These are phyloP conservation scores for Macrocybe gigantea DNA, from an alignment of 768 basidiomycete genomes.

Conservation along the genomic window DNA sequence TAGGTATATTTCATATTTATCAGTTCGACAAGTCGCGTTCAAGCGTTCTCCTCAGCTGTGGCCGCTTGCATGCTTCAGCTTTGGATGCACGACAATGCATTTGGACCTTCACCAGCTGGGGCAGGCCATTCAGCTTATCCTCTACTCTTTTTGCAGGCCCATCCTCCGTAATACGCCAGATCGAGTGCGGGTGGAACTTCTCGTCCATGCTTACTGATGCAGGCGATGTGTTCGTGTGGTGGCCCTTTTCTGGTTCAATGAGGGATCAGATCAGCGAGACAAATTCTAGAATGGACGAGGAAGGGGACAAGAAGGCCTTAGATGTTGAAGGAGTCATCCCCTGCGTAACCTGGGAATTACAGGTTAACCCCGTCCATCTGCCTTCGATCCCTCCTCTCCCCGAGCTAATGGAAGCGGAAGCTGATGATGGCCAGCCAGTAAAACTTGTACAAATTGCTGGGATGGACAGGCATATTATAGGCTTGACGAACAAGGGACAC, in stretches of 20 bases:
- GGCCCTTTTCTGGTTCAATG: slow-evolving; percentile 51
- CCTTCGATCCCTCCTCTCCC: slow-evolving; percentile 62
- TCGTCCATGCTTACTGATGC: slow-evolving; percentile 66
- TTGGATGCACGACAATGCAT: slow-evolving; percentile 55
- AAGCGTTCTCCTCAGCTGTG: slow-evolving; percentile 47
- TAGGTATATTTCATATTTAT: slow-evolving; percentile 39
- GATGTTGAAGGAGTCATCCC: slow-evolving; percentile 40
- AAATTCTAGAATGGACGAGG: slow-evolving; percentile 40
- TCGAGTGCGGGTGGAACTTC: slow-evolving; percentile 80
- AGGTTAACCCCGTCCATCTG: slow-evolving; percentile 47
- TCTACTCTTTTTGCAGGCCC: slow-evolving; percentile 42
- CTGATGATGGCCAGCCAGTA: slow-evolving; percentile 19
- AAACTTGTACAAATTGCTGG: slow-evolving; percentile 78
- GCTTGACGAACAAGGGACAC: slow-evolving; percentile 75
- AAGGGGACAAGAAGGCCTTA: slow-evolving; percentile 28
- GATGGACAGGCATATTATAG: slow-evolving; percentile 67
- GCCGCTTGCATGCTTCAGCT: slow-evolving; percentile 64
- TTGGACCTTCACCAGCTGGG: slow-evolving; percentile 78
- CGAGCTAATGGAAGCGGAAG: slow-evolving; percentile 26
- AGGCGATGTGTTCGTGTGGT: slow-evolving; percentile 75
- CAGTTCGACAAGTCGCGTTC: slow-evolving; percentile 3
- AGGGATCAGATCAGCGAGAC: slow-evolving; percentile 26
- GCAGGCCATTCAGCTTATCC: slow-evolving; percentile 63
- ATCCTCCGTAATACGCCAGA: slow-evolving; percentile 41
- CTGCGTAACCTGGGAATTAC: slow-evolving; percentile 57